Evolutionary conservation across 2,329 filamentous ascomycete species (phyloP), one percentile per base, ranked within the genome.

Genomic region (Aspergillus awamori): DNA sequence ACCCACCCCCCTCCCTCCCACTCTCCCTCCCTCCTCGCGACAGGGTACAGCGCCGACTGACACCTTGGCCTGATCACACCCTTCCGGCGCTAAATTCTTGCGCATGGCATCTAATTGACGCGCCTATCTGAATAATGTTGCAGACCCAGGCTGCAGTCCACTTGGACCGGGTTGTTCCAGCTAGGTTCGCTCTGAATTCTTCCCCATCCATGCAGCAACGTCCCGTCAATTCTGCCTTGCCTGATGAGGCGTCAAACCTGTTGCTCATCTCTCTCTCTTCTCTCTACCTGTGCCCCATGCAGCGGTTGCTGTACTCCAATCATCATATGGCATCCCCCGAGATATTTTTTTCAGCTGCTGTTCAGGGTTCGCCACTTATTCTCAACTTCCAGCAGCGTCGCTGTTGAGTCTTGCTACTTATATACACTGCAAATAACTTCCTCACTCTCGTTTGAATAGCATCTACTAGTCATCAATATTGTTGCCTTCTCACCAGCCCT

Each of bases 201-300:
- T 70, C 60, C 61, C 64, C 68, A 67, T 67, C 65, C 65, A 66
- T 67, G 67, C 63, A 65, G 58, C 59, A 63, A 55, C 60, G 59
- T 58, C 57, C 61, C 64, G 59, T 57, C 62, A 66, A 76, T 63
- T 77, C 74, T 76, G 75, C 75, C 75, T 76, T 73, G 73, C 62
- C 69, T 62, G 65, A 67, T 59, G 63, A 67, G 73, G 69, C 69
- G 68, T 73, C 66, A 69, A 66, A 64, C 63, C 60, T 60, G 66
- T 43, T 60, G 65, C 60, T 71, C 66, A 53, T 65, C 67, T 67
- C 69, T 62, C 58, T 64, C 58, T 63, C 65, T 60, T 36, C 8
- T 49, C 22, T 30, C 15, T 30, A 30, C 65, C 65, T 62, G 63
- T 67, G 57, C 68, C 61, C 39, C 58, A 70, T 72, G 65, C 67